Percentiles rank a stretch among this genome's conserved stretches.
Evolutionary conservation across 805 yeast species (phyloP).

Genomic region (Pichia paraexigua): DNA sequence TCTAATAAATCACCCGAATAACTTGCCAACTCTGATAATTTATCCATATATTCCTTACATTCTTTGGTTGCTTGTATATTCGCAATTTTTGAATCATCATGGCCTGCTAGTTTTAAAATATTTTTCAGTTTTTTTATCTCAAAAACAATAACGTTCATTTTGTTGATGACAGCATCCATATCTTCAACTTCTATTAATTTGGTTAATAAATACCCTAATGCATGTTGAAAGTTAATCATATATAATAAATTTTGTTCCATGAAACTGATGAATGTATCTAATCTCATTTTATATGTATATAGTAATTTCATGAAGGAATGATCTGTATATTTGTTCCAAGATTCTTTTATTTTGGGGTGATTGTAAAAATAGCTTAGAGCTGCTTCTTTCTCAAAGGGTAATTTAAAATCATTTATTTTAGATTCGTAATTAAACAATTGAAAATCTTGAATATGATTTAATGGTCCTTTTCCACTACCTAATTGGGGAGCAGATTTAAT

Average conservation of each 20-base stretch:
- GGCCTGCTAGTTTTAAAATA: slow-evolving; percentile 34
- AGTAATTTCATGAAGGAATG: slow-evolving; percentile 55
- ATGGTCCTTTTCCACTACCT: slow-evolving; percentile 48
- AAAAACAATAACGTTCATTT: slow-evolving; percentile 41
- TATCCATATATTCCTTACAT: slow-evolving; percentile 53
- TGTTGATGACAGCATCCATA: slow-evolving; percentile 41
- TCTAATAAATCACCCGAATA: slow-evolving; percentile 4
- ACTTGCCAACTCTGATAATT: slow-evolving; percentile 45
- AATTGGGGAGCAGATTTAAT: slow-evolving; percentile 36
- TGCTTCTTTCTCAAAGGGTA: slow-evolving; percentile 25
- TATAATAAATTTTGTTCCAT: slow-evolving; percentile 63
- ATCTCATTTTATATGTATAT: slow-evolving; percentile 44
- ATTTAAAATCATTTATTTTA: background rate
- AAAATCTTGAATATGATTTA: slow-evolving; percentile 46
- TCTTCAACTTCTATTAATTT: slow-evolving; percentile 49
- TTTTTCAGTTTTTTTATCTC: slow-evolving; percentile 52
- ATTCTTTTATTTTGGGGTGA: slow-evolving; percentile 47
- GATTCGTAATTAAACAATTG: slow-evolving; percentile 1
- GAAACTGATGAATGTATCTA: slow-evolving; percentile 37
- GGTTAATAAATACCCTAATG: slow-evolving; percentile 56
- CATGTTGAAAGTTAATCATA: slow-evolving; percentile 56
- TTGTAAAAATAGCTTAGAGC: slow-evolving; percentile 40
- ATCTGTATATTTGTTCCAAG: slow-evolving; percentile 51
- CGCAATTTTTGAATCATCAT: slow-evolving; percentile 38
- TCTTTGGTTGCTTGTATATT: slow-evolving; percentile 45